Evolutionary conservation across 148 eudicot genomes (phyloP).

Genomic region (Amaranthus hypochondriacus): DNA sequence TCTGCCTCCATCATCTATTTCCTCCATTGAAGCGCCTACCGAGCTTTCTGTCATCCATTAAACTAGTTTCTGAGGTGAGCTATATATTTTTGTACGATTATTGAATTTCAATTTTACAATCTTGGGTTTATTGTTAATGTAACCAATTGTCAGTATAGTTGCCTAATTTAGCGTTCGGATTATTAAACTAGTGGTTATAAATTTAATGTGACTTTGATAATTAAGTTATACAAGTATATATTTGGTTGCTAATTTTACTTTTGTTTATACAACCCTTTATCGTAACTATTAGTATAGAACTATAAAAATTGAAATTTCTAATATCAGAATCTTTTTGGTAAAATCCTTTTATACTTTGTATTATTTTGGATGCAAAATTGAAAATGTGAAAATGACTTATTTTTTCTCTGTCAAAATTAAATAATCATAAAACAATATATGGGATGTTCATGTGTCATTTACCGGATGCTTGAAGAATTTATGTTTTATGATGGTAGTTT

Average conservation of each 20-base stretch:
- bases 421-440: neutral
- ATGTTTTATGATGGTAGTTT: neutral
- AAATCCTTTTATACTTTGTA: neutral
- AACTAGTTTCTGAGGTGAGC: neutral
- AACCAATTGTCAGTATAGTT: too few species aligned
- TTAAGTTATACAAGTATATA: neutral
- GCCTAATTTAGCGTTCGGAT: too few species aligned
- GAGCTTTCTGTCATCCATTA: neutral
- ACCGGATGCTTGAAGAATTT: neutral
- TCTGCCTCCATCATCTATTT: neutral
- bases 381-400: neutral
- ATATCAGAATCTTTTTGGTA: neutral
- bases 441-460: neutral
- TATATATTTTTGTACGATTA: neutral
- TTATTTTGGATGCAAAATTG: neutral
- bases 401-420: too few species aligned
- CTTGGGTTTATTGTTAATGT: too few species aligned
- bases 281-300: neutral
- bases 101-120: neutral
- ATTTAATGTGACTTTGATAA: neutral
- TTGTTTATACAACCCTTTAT: neutral
- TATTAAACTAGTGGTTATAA: too few species aligned
- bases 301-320: too few species aligned
- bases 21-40: neutral
- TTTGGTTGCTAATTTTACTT: neutral